Base-by-base conservation (phyloP, 2,329 filamentous ascomycete species). In the Gyromitra esculenta region DNA sequence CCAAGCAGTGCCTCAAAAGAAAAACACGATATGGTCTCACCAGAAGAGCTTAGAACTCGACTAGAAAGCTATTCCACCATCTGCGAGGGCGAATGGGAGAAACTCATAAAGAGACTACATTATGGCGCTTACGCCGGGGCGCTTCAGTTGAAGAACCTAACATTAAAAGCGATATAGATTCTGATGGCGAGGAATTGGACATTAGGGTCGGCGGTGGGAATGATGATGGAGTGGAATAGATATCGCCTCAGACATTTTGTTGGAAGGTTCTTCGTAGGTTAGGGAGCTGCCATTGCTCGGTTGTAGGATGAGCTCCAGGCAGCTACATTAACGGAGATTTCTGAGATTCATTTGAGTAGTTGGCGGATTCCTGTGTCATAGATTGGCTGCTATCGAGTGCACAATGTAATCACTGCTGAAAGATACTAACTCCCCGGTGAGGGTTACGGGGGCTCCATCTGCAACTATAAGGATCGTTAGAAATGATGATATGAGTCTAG, bases 201-300 rank as follows among this genome's bases (percentile, higher is more conserved):
- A 2, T 21, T 21, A 13, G 25, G 21, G 18, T 54, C 11, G 21
- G 21, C 25, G 21, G 13, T 31, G 21, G 4, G 3, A 21, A 31
- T 31, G 21, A 54, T 11, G 41, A 9, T 45, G 21, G 18, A 13
- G 31, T 21, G 15, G 13, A n/a, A 15, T 9, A 62, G 5, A 64
- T 64, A 6, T 13, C 41, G 8, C 15, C 18, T 1, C 21, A 50
- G 62, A 64, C 13, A 13, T 64, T 64, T 50, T 50, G 37, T 21
- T 50, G 62, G 62, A 21, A 18, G 25, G 15, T 50, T 8, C 31
- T 39, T n/a, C 43, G 18, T 4, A 25, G 21, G 9, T 5, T 64
- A 31, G 43, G 15, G 21, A 18, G 15, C 6, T 64, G 62, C 3
- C 62, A 64, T 50, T 64, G 60, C 31, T 64, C 43, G 4, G 41